Evolutionary conservation across 208 protist species (phyloP).

Genomic region (Kentomonas sorsogonicus): DNA sequence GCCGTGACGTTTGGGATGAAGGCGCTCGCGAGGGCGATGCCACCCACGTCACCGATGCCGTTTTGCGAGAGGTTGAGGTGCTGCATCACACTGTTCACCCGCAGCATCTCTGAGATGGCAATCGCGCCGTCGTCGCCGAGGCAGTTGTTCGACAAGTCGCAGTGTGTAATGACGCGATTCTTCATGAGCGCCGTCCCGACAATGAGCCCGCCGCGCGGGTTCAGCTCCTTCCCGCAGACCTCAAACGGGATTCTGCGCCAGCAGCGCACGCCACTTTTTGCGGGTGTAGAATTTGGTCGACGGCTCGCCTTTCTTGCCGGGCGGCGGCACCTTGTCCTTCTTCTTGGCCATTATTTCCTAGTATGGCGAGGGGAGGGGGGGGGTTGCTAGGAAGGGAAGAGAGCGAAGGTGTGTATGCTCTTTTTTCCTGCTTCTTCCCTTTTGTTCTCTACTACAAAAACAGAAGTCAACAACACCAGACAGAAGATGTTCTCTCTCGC

Average conservation of each 20-base stretch:
- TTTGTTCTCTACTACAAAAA: no score
- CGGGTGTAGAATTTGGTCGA: conserved; percentile 77
- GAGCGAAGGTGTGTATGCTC: background rate
- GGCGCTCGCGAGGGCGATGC: conserved; percentile 77
- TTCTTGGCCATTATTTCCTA: conserved; percentile 21
- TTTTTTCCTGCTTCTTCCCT: no score
- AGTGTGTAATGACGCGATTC: conserved; percentile 40
- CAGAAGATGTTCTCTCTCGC: no score
- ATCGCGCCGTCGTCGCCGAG: conserved; percentile 76
- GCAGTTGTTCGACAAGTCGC: conserved; percentile 68
- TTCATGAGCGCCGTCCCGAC: conserved; percentile 64
- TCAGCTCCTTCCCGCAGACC: conserved; percentile 46
- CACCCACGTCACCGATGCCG: conserved; percentile 70
- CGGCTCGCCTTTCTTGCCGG: conserved; percentile 61
- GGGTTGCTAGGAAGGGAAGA: background rate
- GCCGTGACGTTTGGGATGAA: conserved; percentile 80
- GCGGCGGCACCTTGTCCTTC: conserved; percentile 72
- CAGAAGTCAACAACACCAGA: no score
- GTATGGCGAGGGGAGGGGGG: no score
- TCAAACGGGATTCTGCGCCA: conserved; percentile 49
- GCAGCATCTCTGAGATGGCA: conserved; percentile 54
- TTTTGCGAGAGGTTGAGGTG: conserved; percentile 75
- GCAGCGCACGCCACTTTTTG: conserved; percentile 57
- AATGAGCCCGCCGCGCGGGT: conserved; percentile 59
- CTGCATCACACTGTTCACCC: conserved; percentile 55